Base-by-base conservation (phyloP, 805 yeast species). In the Saccharomycopsis sp. region DNA sequence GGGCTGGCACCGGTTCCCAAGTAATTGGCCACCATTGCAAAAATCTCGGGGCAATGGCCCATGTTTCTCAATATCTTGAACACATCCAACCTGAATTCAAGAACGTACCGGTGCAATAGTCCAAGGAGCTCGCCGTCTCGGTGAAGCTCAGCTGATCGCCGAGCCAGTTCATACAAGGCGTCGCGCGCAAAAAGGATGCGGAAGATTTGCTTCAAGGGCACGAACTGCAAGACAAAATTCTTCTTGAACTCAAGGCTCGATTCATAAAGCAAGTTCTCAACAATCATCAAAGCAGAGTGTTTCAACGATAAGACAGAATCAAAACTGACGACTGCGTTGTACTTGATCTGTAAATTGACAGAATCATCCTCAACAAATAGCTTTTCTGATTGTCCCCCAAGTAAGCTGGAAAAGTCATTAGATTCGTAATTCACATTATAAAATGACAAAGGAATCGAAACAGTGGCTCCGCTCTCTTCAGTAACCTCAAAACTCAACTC, bases 221-320 rank as follows among this genome's bases (percentile, higher is more conserved):
- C 9, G 5, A 32, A 32, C 9, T 17, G 5, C 18, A 38, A 38
- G 8, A 30, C 29, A 9, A 15, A 8, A 9, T 30, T 16, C 9
- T 13, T 9, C 19, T 40, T 40, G 8, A 34, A 16, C 15, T 7
- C 17, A 4, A 6, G 6, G 23, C 12, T 18, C 13, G 41, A 27
- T 29, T 42, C 39, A 33, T 43, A 43, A 6, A 43, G 15, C 9
- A 39, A 31, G 31, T 43, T 43, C 30, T 39, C 34, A 3, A 43
- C n/a, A 9, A 32, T n/a, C 4, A 26, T 33, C n/a, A 43, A 31
- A 26, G 17, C 32, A 8, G 46, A 23, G 4, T 34, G 32, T 27
- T 39, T 39, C 9, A 34, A 30, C 4, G 4, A 13, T 19, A 34
- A 43, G 12, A 43, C 17, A 13, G 10, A n/a, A 6, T 15, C 34